Conservation (phyloP, 257 asterid genomes). For the Scutellaria galericulata region DNA sequence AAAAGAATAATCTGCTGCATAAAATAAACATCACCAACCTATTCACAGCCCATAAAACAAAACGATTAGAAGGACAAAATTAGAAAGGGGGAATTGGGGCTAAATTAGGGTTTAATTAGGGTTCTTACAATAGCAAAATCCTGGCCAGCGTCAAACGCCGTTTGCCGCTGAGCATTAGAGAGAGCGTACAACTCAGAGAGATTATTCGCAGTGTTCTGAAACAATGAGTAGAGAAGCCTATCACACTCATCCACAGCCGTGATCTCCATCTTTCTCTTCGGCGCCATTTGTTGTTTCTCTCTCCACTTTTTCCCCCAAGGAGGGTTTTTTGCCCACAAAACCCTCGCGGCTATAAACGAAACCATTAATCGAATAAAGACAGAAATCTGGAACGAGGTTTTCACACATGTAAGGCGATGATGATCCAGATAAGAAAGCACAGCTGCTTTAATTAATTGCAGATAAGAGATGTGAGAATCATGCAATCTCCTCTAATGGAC, state of each 20-base stretch:
- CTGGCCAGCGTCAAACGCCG: conserved; percentile 34
- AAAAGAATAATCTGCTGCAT: neutral
- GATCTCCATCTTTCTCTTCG: conserved; percentile 23
- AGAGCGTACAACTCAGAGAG: conserved; percentile 12
- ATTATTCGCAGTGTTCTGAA: conserved; percentile 22
- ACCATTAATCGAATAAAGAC: neutral
- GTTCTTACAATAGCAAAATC: conserved; percentile 30
- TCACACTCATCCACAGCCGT: conserved; percentile 13
- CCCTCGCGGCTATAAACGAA: conserved; percentile 1
- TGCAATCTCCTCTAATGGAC: conserved; percentile 2
- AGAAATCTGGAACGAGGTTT: neutral
- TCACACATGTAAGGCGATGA: conserved; percentile 25
- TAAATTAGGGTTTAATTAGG: neutral
- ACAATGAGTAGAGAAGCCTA: neutral
- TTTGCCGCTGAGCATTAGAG: neutral
- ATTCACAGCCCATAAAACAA: neutral
- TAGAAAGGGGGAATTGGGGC: neutral
- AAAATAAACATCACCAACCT: conserved; percentile 10
- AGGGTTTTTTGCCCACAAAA: neutral
- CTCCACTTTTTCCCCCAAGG: no score
- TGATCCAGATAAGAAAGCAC: conserved; percentile 28
- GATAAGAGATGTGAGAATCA: conserved; percentile 15
- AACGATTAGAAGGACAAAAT: neutral
- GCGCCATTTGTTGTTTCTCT: neutral
- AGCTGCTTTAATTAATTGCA: conserved; percentile 21